A percentile compares a stretch with the other conserved stretches of the same genome.
Evolutionary conservation across 129 eudicot genomes (phyloP).

Genomic region (Glebionis coronaria): DNA sequence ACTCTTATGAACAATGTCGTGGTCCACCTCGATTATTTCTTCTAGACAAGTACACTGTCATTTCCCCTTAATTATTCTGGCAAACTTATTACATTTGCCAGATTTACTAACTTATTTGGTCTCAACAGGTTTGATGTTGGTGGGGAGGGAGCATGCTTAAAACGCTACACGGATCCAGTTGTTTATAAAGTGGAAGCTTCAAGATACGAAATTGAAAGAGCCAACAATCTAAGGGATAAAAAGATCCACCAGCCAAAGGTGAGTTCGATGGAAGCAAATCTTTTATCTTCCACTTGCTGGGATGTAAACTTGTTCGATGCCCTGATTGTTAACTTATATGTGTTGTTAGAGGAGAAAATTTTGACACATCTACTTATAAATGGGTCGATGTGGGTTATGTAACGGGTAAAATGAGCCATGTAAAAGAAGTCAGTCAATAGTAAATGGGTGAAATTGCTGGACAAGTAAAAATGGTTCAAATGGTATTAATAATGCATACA

Average conservation of each 20-base stretch:
- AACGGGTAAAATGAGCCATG: background rate
- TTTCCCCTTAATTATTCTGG: conserved; percentile 3
- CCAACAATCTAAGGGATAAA: conserved; percentile 68
- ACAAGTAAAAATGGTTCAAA: background rate
- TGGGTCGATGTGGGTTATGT: background rate
- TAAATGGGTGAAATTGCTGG: background rate
- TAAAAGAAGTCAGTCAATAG: background rate
- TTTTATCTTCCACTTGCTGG: background rate
- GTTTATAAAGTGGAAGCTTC: conserved; percentile 69
- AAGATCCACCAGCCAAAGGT: conserved; percentile 72
- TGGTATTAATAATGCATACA: background rate
- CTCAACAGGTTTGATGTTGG: conserved; percentile 84
- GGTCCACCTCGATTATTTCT: conserved; percentile 97
- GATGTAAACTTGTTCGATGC: background rate
- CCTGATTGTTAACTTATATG: conserved; percentile 9
- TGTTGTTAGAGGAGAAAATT: conserved; percentile 1
- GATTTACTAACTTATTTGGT: conserved; percentile 15
- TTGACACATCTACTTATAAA: background rate
- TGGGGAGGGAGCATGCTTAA: conserved; percentile 95
- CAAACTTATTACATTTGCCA: conserved; percentile 21
- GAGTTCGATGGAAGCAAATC: conserved; percentile 16
- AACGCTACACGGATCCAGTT: conserved; percentile 93
- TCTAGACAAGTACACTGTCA: conserved; percentile 81
- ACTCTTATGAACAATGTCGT: conserved; percentile 89
- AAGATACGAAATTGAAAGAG: conserved; percentile 35